phyloP scores from a whole-genome alignment of 2,329 filamentous ascomycete species.

The Trichoderma sp. region DNA sequence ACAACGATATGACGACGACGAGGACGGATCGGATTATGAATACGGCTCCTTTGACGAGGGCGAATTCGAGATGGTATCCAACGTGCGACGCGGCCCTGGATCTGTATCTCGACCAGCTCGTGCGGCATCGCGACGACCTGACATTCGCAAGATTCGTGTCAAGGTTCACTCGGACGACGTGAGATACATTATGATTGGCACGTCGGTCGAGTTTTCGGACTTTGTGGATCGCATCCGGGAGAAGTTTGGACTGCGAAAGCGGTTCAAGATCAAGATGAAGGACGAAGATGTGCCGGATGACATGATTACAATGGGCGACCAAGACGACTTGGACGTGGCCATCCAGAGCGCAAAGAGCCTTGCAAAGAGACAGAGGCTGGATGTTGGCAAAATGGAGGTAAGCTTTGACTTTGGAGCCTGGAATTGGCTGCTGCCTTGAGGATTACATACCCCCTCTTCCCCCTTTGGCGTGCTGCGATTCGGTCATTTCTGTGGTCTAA shows the following conservation, averaged over 20 bases:
- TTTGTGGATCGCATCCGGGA: slow-evolving; percentile 76
- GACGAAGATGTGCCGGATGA: slow-evolving; percentile 77
- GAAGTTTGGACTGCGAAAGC: slow-evolving; percentile 75
- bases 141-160: slow-evolving; percentile 76
- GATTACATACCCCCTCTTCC: not conserved
- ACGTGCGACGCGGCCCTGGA: slow-evolving; percentile 43
- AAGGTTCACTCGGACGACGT: slow-evolving; percentile 93
- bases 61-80: slow-evolving; percentile 75
- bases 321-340: slow-evolving; percentile 91
- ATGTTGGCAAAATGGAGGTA: slow-evolving; percentile 95
- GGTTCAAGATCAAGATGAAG: slow-evolving; percentile 84
- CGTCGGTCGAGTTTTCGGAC: slow-evolving; percentile 69
- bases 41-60: slow-evolving; percentile 68
- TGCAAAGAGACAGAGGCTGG: slow-evolving; percentile 69
- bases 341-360: slow-evolving; percentile 64
- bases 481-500: slow-evolving; percentile 25
- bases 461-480: not conserved
- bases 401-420: slow-evolving; percentile 34
- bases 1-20: slow-evolving; percentile 69
- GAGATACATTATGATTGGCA: slow-evolving; percentile 82
- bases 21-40: slow-evolving; percentile 71
- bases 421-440: slow-evolving; percentile 9
- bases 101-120: slow-evolving; percentile 50
- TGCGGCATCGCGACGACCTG: slow-evolving; percentile 57
- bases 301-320: slow-evolving; percentile 95